Base-by-base conservation (phyloP, 2,329 filamentous ascomycete genomes). In the Diaporthe australafricana region DNA sequence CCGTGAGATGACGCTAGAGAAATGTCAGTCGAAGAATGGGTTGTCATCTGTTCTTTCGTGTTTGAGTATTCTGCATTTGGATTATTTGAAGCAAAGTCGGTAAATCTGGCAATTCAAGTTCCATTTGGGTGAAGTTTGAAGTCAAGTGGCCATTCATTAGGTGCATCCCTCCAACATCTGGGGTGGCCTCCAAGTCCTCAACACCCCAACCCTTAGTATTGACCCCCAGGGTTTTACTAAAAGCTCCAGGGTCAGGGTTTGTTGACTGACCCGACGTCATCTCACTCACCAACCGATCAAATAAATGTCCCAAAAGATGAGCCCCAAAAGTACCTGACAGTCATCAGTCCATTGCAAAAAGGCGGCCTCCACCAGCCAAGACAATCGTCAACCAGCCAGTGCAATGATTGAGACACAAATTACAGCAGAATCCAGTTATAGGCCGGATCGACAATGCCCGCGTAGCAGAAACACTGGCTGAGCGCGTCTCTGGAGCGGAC, bases 381-480 rank as follows among this genome's bases (percentile, higher is more conserved):
- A 48, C 27, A 9, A 35, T 20, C 5, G 32, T 22, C 42, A 25
- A 47, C 27, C 27, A 63, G 42, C 42, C 5, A 25, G 1, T 17
- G 1, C 42, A 20, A 48, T 20, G 27, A 30, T 63, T 11, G 60
- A 63, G 60, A 63, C 60, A 22, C 20, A 4, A 3, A 27, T 63
- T 63, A 63, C 60, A 63, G 60, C 42, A 12, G 42, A 5, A 63
- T 48, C 60, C 30, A n/a, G 42, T 48, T 35, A 63, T 35, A 63
- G 60, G 60, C 60, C 60, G 42, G 60, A 63, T 63, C 60, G 47
- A 35, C 27, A 11, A 63, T 63, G 42, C 60, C 60, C 27, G 60
- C 45, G 60, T 63, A 63, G 14, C 60, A 63, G 60, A 48, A 63
- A 35, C 40, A 63, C 60, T 48, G 60, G 60, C 60, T 63, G 42